Evolutionary conservation across 768 basidiomycete genomes (phyloP), one percentile per base, ranked within the genome.

Genomic region (Dictyophora rubrovolvata): DNA sequence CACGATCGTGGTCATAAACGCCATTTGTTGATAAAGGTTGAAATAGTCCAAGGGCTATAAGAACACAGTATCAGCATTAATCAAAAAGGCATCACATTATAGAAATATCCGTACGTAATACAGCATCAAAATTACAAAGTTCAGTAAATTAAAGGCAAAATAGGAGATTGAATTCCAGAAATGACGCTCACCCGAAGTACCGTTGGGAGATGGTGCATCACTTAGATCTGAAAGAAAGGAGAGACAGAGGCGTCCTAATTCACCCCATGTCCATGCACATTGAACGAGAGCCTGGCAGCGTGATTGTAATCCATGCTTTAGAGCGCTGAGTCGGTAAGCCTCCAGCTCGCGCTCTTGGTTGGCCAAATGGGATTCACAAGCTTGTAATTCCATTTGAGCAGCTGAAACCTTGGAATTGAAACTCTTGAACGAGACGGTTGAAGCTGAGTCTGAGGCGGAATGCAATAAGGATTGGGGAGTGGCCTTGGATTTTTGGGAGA

Each of bases 341-440:
- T 78, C 78, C 7, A 90, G 76, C 59, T 84, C 84, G 18, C 71
- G 76, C 66, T 93, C 88, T 67, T 88, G 88, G 23, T 72, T 60
- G 0, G 84, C 84, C 1, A 93, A 76, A 56, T 86, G 86, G 0
- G 79, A 74, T 66, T 93, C 89, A 68, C 90, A 93, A 9, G 87
- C 90, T 64, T 89, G 89, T 18, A 92, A 74, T 62, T 91, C 86
- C 0, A 84, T 73, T 63, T 91, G 89, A 0, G 89, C 87, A 1
- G 80, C 72, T 0, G 74, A 73, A 8, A 89, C 76, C 65, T 87
- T 89, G 17, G 71, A 50, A 48, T 61, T 70, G 34, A 67, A 62
- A 17, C 55, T 61, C 14, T 60, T 48, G 10, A 61, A 61, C 42
- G 47, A 64, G 54, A 3, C 61, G 42, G 17, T 61, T 60, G 56